Conservation (phyloP, 305 asterid genomes). For the Plantago rigida region DNA sequence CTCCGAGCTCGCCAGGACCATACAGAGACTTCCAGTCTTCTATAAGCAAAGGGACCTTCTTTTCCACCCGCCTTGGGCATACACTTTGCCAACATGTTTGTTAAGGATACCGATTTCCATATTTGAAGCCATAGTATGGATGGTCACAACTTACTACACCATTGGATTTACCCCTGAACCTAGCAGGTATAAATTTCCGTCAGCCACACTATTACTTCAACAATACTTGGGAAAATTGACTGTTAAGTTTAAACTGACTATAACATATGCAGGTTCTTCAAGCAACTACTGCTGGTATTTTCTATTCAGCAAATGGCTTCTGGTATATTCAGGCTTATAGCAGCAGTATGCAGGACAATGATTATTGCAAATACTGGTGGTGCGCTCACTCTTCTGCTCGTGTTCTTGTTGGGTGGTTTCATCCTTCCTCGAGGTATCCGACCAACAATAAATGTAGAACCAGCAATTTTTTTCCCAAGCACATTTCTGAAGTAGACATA, state of each 20-base stretch:
- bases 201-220: too few species aligned
- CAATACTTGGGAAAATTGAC: too few species aligned
- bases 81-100: slow-evolving; percentile 64
- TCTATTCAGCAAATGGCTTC: slow-evolving; percentile 42
- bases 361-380: slow-evolving; percentile 63
- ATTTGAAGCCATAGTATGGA: slow-evolving; percentile 56
- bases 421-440: slow-evolving; percentile 57
- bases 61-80: slow-evolving; percentile 73
- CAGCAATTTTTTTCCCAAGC: neutral
- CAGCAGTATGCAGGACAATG: slow-evolving; percentile 53
- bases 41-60: slow-evolving; percentile 67
- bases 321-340: slow-evolving; percentile 53
- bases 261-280: slow-evolving; percentile 43
- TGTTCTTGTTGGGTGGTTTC: slow-evolving; percentile 62
- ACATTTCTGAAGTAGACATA: neutral
- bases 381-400: slow-evolving; percentile 43
- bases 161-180: slow-evolving; percentile 64
- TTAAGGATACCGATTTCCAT: slow-evolving; percentile 51
- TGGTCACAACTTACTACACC: slow-evolving; percentile 54
- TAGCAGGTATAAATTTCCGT: slow-evolving; percentile 33
- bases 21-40: slow-evolving; percentile 65
- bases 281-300: slow-evolving; percentile 49
- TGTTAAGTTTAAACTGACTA: slow-evolving; percentile 3
- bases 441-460: neutral
- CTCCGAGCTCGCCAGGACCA: slow-evolving; percentile 50